A percentile compares a stretch with the other conserved stretches of the same genome.
Conservation (phyloP, 2,329 filamentous ascomycete genomes). For the Claviceps monticola region DNA sequence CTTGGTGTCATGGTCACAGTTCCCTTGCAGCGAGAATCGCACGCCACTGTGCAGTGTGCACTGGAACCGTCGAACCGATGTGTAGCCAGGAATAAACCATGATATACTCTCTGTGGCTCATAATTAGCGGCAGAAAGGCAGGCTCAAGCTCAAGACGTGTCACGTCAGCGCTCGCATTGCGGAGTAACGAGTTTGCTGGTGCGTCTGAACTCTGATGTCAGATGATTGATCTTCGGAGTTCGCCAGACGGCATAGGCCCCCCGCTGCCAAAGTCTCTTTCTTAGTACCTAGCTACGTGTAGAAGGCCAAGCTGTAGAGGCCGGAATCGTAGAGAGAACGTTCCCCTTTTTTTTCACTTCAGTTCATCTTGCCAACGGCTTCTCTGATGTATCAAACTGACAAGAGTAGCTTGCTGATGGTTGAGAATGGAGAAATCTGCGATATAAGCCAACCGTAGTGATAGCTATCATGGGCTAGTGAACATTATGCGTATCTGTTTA, state of each 20-base stretch:
- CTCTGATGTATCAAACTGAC: constrained; percentile 4
- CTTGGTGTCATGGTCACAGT: too few relatives aligned
- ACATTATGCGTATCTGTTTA: background rate
- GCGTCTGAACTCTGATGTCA: too few relatives aligned
- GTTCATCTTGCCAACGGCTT: constrained; percentile 19
- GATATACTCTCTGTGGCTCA: too few relatives aligned
- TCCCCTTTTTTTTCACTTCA: constrained; percentile 19
- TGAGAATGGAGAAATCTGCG: background rate
- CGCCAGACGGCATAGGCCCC: background rate
- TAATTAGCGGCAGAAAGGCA: too few relatives aligned
- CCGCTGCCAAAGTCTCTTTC: background rate
- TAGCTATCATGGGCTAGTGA: background rate
- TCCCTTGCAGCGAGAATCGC: background rate
- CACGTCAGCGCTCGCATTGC: background rate
- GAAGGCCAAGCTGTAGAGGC: too few relatives aligned
- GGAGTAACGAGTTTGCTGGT: background rate
- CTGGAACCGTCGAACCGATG: too few relatives aligned
- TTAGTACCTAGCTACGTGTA: too few relatives aligned
- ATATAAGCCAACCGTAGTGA: background rate
- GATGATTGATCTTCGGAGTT: too few relatives aligned
- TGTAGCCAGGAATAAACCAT: too few relatives aligned
- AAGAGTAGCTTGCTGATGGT: background rate
- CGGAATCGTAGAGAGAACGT: too few relatives aligned
- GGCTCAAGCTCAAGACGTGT: too few relatives aligned
- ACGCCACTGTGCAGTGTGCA: too few relatives aligned